Percentiles rank a stretch among this genome's conserved stretches.
Conservation (phyloP, 1,139 yeast species). For the Blastobotrys capitulatus region DNA sequence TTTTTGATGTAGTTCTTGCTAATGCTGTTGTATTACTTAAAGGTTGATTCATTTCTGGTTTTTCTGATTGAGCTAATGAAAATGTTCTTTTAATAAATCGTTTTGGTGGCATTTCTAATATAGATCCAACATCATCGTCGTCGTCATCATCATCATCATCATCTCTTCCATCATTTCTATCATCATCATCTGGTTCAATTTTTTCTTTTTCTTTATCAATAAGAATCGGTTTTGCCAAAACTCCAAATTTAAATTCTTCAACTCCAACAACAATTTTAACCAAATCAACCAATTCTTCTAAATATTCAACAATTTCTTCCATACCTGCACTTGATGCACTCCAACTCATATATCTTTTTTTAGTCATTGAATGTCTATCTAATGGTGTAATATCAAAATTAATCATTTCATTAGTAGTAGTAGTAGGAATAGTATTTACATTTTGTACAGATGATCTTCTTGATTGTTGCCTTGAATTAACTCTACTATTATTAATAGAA, state of each 20-base stretch:
- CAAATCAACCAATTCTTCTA: slow-evolving; percentile 42
- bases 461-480: slow-evolving; percentile 8
- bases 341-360: slow-evolving; percentile 44
- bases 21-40: not conserved
- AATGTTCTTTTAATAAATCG: slow-evolving; percentile 10
- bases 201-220: not conserved
- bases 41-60: slow-evolving; percentile 5
- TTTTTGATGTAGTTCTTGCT: not conserved
- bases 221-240: slow-evolving; percentile 40
- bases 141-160: slow-evolving; percentile 3
- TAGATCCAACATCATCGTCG: slow-evolving; percentile 2
- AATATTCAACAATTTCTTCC: slow-evolving; percentile 45
- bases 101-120: not conserved
- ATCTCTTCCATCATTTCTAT: slow-evolving; percentile 28
- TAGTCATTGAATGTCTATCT: slow-evolving; percentile 23
- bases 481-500: not conserved
- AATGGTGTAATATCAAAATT: not conserved
- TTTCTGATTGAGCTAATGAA: slow-evolving; percentile 6
- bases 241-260: slow-evolving; percentile 45
- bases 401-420: not conserved
- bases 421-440: not conserved
- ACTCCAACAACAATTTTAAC: slow-evolving; percentile 42
- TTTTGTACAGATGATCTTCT: slow-evolving; percentile 5
- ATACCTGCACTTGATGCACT: slow-evolving; percentile 46
- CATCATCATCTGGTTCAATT: not conserved